phyloP scores from a whole-genome alignment of 1,284 basidiomycete genomes.

The Flammula alnicola region DNA sequence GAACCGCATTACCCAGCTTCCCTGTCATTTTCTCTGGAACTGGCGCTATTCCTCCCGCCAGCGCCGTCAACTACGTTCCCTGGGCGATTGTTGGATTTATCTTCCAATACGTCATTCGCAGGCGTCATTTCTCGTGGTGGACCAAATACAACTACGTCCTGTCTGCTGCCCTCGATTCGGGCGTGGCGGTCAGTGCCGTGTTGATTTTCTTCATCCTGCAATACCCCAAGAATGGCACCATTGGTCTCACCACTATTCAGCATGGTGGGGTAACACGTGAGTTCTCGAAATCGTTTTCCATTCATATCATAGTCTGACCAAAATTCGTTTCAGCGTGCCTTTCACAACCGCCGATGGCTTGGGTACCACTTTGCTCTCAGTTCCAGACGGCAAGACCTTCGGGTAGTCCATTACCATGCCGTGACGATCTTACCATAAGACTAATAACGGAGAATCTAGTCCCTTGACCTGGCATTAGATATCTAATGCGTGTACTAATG shows the following conservation, averaged over 20 bases:
- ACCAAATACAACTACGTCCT: slow-evolving; percentile 64
- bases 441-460: too few species aligned
- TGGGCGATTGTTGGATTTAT: slow-evolving; percentile 68
- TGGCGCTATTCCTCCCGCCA: slow-evolving; percentile 60
- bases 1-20: slow-evolving; percentile 35
- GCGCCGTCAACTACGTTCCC: slow-evolving; percentile 57
- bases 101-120: slow-evolving; percentile 65
- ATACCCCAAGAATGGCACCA: slow-evolving; percentile 65
- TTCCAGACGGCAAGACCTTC: slow-evolving; percentile 33
- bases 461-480: slow-evolving; percentile 3
- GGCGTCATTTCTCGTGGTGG: slow-evolving; percentile 71
- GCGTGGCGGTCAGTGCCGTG: slow-evolving; percentile 61
- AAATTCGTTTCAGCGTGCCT: slow-evolving; percentile 31
- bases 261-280: slow-evolving; percentile 76
- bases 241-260: slow-evolving; percentile 58
- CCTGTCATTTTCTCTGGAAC: slow-evolving; percentile 62
- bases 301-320: too few species aligned
- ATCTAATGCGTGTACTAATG: too few species aligned
- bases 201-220: slow-evolving; percentile 73
- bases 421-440: too few species aligned
- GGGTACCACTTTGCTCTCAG: slow-evolving; percentile 33
- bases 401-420: slow-evolving; percentile 32
- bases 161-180: slow-evolving; percentile 63
- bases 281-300: too few species aligned
- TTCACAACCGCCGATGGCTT: slow-evolving; percentile 35